Evolutionary conservation across 2,329 filamentous ascomycete genomes (phyloP).

Genomic region (Hypoxylon sp.): DNA sequence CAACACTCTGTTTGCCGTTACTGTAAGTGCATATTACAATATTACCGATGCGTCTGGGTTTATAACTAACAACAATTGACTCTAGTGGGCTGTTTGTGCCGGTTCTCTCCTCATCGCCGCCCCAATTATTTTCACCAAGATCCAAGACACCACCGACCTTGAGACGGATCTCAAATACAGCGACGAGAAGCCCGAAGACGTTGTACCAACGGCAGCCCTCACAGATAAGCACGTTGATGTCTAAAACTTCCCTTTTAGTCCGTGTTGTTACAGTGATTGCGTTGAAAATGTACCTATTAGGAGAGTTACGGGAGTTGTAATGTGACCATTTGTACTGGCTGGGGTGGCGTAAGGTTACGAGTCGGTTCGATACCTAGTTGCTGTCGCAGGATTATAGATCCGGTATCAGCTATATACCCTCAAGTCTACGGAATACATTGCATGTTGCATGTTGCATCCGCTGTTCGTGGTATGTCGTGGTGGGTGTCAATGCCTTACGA

Average conservation of each 20-base stretch:
- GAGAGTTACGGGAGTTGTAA: conserved; percentile 17
- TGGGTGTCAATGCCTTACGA: neutral
- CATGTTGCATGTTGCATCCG: neutral
- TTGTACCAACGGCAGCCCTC: conserved; percentile 59
- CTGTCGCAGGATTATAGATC: conserved; percentile 11
- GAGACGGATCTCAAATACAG: conserved; percentile 89
- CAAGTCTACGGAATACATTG: conserved; percentile 8
- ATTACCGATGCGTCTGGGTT: neutral
- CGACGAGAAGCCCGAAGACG: conserved; percentile 84
- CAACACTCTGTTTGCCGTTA: conserved; percentile 78
- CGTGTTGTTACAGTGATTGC: neutral
- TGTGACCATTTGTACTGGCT: conserved; percentile 5
- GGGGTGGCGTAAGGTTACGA: conserved; percentile 4
- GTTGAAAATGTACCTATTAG: conserved; percentile 8
- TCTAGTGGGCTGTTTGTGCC: conserved; percentile 81
- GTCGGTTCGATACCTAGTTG: conserved; percentile 8
- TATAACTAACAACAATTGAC: conserved; percentile 21
- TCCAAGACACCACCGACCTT: conserved; percentile 84
- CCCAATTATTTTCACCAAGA: conserved; percentile 83
- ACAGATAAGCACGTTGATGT: conserved; percentile 50
- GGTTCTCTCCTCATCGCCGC: conserved; percentile 82
- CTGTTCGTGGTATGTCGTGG: neutral
- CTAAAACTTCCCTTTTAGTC: conserved; percentile 20
- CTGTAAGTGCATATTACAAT: conserved; percentile 55
- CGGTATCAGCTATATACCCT: conserved; percentile 8